Base-by-base conservation (phyloP, 495 filamentous ascomycete species). In the Podospora pseudoanserina region DNA sequence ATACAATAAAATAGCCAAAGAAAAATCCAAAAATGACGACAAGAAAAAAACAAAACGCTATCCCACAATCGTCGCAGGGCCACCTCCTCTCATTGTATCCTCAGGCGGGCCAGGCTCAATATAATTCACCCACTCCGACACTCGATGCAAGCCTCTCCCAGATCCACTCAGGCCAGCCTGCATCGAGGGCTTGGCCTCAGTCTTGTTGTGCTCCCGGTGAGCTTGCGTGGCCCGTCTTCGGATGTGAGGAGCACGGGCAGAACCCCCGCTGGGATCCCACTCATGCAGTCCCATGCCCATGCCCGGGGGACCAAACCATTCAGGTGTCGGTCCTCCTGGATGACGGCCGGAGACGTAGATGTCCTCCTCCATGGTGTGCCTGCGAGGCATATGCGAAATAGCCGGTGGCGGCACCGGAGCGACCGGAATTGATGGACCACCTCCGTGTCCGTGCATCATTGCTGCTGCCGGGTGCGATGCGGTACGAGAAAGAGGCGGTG, bases 101-200 rank as follows among this genome's bases (percentile, higher is more conserved):
- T 77, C 74, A 11, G 78, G 74, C 34, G 55, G 9, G 28, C 77
- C 80, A 23, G 77, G 72, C 68, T 81, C 82, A 55, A 84, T 79
- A 71, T 82, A 81, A 56, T 77, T 79, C 30, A 79, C 72, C 82
- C 82, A 84, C 69, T 84, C 81, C 53, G 69, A 76, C 3, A 84
- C 82, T 1, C 82, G 75, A 68, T 82, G 75, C 77, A 81, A 76
- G 6, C 82, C 82, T 54, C 80, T 74, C 15, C 80, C 80, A 15
- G 76, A 75, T 9, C 82, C 82, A 13, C 76, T 77, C 15, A 84
- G 76, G 0, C 82, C 82, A 9, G 82, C 82, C 49, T 83, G 77
- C 27, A 79, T 75, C 26, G 81, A 83, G 39, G 75, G 74, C 15
- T 79, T 78, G n/a, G 60, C 60, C 39, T 77, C 76, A 16, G 67